Percentiles rank a stretch among this genome's conserved stretches.
Evolutionary conservation across 495 filamentous ascomycete species (phyloP).

Genomic region (Paragyromitra xinjiangensis): DNA sequence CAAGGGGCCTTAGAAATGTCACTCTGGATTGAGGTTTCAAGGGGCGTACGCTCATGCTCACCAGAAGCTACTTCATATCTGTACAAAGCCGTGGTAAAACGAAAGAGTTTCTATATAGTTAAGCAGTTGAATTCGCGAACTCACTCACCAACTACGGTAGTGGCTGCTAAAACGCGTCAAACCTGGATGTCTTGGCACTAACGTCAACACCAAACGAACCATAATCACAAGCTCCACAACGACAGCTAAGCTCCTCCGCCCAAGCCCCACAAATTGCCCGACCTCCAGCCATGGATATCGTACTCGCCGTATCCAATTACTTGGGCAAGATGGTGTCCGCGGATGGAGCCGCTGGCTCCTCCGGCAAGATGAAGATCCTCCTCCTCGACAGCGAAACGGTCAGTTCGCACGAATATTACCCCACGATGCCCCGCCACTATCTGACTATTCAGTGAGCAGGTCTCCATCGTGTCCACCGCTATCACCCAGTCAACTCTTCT

Average conservation of each 20-base stretch:
- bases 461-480: conserved; percentile 90
- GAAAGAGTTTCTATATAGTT: background rate
- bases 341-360: conserved; percentile 69
- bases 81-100: background rate
- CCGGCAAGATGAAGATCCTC: conserved; percentile 98
- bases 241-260: conserved; percentile 11
- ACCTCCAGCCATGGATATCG: conserved; percentile 79
- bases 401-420: conserved; percentile 57
- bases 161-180: background rate
- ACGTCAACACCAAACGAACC: conserved; percentile 29
- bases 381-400: conserved; percentile 94
- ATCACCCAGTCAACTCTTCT: conserved; percentile 96
- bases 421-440: conserved; percentile 18
- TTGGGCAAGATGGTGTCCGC: conserved; percentile 92
- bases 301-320: conserved; percentile 90
- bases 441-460: conserved; percentile 60
- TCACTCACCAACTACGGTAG: background rate
- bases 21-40: background rate
- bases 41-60: background rate
- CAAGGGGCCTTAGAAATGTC: background rate
- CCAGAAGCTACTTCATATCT: background rate
- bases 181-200: conserved; percentile 45
- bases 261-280: conserved; percentile 1
- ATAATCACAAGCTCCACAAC: conserved; percentile 29
- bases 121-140: background rate